Evolutionary conservation across 805 yeast species (phyloP), one percentile per base, ranked within the genome.

Genomic region (Isabelozyma heimii): DNA sequence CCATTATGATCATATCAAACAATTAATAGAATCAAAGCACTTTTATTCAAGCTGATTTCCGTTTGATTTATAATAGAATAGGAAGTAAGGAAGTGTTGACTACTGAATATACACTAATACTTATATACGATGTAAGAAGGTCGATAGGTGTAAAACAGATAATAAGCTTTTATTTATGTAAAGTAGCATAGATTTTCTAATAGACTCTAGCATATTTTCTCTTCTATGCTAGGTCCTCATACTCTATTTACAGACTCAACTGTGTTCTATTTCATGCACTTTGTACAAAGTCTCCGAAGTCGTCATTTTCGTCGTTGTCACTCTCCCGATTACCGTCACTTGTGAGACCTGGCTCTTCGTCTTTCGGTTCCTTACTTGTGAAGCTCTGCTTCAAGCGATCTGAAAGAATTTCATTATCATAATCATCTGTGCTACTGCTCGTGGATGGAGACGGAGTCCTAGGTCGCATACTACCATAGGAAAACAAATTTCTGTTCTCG

Each of bases 211-310:
- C n/a, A 30, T 30, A 30, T 9, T 13, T 13, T 30, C 5, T 10
- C 35, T 10, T 9, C 5, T 12, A 28, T 28, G 6, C 35, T 30
- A 10, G 10, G n/a, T 4, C n/a, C 35, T 1, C 3, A 9, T 30
- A 30, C 35, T 10, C n/a, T 13, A 30, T 30, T 30, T 30, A 10
- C 35, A 30, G 35, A 20, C 24, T 30, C 10, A 13, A 10, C 5
- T 30, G 35, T 30, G 14, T 40, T 17, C 27, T 42, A 43, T 14
- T 6, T 30, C n/a, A 30, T 30, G 35, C 35, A 14, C 43, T 43
- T 27, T 44, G 45, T n/a, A 63, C 59, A 50, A 62, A 65, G 20
- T 64, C 70, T 0, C 68, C 70, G 53, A 65, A 65, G 10, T 57
- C 66, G 44, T 59, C 66, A 15, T 57, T 62, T 8, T 52, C 57